Evolutionary conservation across 768 basidiomycete genomes (phyloP).

Genomic region (Tulasnella sp.): DNA sequence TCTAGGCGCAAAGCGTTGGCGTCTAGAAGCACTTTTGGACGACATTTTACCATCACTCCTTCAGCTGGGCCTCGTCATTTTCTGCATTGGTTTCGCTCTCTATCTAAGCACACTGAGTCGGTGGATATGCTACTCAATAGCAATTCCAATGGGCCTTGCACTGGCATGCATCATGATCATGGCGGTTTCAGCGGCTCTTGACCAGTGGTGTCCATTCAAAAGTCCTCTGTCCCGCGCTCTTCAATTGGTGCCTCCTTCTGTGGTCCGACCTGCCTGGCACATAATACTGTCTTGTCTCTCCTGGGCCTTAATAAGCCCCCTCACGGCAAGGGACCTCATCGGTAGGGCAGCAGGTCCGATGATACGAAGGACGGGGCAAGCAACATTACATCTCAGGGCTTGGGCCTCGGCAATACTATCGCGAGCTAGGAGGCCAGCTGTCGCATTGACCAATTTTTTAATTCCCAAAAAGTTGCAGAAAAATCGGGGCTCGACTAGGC

Average conservation of each 20-base stretch:
- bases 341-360: no score
- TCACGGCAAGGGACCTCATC: neutral
- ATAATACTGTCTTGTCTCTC: neutral
- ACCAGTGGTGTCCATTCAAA: neutral
- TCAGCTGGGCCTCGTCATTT: neutral
- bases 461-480: no score
- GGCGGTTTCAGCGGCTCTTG: neutral
- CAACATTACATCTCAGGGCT: no score
- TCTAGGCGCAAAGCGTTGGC: neutral
- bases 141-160: neutral
- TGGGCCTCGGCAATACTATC: no score
- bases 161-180: neutral
- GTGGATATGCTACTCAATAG: neutral
- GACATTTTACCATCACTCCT: neutral
- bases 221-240: neutral
- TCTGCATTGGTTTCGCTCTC: neutral
- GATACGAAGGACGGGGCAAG: no score
- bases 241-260: neutral
- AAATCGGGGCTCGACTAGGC: no score
- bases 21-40: neutral
- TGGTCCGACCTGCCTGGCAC: neutral
- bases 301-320: neutral
- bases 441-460: no score
- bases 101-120: neutral
- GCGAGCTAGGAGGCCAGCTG: neutral